Evolutionary conservation across 495 filamentous ascomycete genomes (phyloP), one percentile per base, ranked within the genome.

Genomic region (Filosporella fistucella): DNA sequence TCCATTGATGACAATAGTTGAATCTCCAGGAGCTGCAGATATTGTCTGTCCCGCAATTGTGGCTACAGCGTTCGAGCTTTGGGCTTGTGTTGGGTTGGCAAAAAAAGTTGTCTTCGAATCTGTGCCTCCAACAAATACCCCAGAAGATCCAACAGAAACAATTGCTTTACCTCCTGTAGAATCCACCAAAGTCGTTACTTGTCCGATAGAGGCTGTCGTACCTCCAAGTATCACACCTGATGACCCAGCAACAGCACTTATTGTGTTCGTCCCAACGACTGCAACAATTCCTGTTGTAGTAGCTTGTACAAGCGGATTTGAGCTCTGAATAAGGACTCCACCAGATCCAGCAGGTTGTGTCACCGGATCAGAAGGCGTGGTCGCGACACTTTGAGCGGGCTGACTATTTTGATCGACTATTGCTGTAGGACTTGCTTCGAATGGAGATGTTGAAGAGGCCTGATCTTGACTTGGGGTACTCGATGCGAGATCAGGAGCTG

Each of bases 101-200:
- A 24, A 38, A 25, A 30, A 45, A n/a, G n/a, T n/a, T 6, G 26
- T 45, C 8, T 16, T 37, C 14, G 39, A 42, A 12, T 12, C 24
- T 1, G 35, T 36, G n/a, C 5, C 8, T 16, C 24, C 42, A 18
- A 52, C 29, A 6, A 33, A 41, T 12, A 46, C 23, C n/a, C 42
- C 49, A n/a, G 42, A 40, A 9, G 49, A 20, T 16, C 42, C 49
- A 11, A 52, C 43, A 29, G 43, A 52, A 7, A 42, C 18, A 13
- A 52, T 25, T 9, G 42, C 41, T 14, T 17, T 16, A 2, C 22
- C 26, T n/a, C 16, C 24, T 13, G 25, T 41, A 1, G 42, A 46
- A 14, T 28, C 43, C 2, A 35, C 35, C 8, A 52, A 11, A 25
- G 42, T 52, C 14, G 34, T 25, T 11, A 35, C 34, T 11, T 26